Percentiles rank a stretch among this genome's conserved stretches.
Conservation (phyloP, 2,329 filamentous ascomycete genomes). For the Myriosclerotinia duriaeana region DNA sequence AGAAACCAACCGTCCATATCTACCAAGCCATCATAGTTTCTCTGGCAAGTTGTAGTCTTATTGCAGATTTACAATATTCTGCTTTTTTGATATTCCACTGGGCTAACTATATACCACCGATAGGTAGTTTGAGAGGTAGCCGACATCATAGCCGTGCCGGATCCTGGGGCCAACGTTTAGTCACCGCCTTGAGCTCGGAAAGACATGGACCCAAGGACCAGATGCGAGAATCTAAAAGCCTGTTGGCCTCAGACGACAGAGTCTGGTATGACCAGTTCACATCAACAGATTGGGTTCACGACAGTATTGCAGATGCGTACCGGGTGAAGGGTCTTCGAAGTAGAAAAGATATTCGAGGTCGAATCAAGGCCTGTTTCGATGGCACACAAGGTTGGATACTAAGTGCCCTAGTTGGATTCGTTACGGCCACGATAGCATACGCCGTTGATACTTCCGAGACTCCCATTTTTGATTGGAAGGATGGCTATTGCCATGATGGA, state of each 20-base stretch:
- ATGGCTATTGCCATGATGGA: conserved; percentile 72
- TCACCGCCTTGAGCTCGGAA: conserved; percentile 57
- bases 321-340: conserved; percentile 80
- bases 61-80: not conserved
- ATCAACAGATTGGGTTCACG: conserved; percentile 96
- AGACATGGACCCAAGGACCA: conserved; percentile 45
- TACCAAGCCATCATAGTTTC: conserved; percentile 36
- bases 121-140: conserved; percentile 38
- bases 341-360: conserved; percentile 82
- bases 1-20: conserved; percentile 29
- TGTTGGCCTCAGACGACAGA: conserved; percentile 74
- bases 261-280: conserved; percentile 99
- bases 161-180: conserved; percentile 61
- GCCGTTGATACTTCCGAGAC: conserved; percentile 84
- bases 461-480: conserved; percentile 84
- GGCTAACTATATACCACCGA: conserved; percentile 7
- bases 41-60: conserved; percentile 28
- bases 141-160: conserved; percentile 52
- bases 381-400: conserved; percentile 92
- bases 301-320: conserved; percentile 91
- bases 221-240: conserved; percentile 62
- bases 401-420: conserved; percentile 82
- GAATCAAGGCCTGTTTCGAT: conserved; percentile 74
- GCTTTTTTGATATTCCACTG: not conserved
- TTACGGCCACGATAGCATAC: conserved; percentile 85